Evolutionary conservation across 768 basidiomycete species (phyloP), one percentile per base, ranked within the genome.

Genomic region (Lactarius sanguifluus): DNA sequence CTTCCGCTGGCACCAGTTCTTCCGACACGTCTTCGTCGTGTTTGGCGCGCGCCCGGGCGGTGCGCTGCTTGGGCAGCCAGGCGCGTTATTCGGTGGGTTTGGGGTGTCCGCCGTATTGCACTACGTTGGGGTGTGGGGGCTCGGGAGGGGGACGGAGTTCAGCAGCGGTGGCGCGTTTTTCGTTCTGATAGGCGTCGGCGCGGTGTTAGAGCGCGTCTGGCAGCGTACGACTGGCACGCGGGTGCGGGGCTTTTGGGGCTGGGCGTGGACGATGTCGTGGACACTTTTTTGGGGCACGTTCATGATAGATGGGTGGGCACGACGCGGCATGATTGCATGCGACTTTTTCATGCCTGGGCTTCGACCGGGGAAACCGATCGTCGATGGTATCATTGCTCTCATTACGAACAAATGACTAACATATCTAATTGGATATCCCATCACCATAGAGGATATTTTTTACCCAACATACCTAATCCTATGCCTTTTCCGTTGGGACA

Each of bases 81-180:
- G 85, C 6, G 75, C 72, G 5, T 76, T 88, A 4, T 62, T 90
- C 2, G 88, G 86, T 7, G 83, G 81, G 3, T 91, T 91, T 72
- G 61, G 81, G 1, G 68, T 83, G 5, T 90, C 89, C 0, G 87
- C 81, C 8, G 30, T 83, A 3, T 70, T 90, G 7, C 90, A 91
- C 64, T 80, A 85, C 66, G 43, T 82, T 18, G 87, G 85, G 9
- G 66, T 85, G 59, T 87, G 82, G 79, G 86, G 85, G 4, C 82
- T 89, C 83, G 83, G 81, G 2, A 77, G 77, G 5, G 87, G 85
- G 18, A 75, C 77, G 0, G 83, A 88, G 54, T 79, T 83, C 0
- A 23, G 65, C 6, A 64, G 64, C 9, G 76, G 85, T 5, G 73
- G 76, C 1, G 82, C 81, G 2, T 88, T 84, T 71, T 90, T 90